Evolutionary conservation across 805 yeast species (phyloP).

Genomic region (Cyberlindnera subsufficiens): DNA sequence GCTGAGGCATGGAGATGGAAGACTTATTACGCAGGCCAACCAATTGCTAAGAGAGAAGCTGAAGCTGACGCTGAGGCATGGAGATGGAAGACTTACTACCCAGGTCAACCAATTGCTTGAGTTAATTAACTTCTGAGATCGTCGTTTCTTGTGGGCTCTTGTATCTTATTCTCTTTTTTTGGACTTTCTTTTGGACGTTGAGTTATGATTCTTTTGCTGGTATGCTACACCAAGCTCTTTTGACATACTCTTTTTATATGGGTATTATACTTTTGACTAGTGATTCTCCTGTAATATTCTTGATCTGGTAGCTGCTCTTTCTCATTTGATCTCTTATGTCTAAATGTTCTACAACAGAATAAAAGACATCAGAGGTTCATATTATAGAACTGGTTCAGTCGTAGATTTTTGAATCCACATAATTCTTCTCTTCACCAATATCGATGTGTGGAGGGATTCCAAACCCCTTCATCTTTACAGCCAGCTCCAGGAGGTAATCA

Average conservation of each 20-base stretch:
- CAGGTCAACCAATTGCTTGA: conserved; percentile 9
- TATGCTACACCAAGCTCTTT: background rate
- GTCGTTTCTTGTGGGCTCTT: background rate
- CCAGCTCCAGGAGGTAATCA: conserved; percentile 81
- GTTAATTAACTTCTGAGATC: too few relatives aligned
- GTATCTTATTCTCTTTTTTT: background rate
- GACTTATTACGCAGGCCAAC: conserved; percentile 8
- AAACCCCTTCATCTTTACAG: conserved; percentile 70
- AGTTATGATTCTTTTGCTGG: background rate
- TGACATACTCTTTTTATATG: background rate
- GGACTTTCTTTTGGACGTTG: background rate
- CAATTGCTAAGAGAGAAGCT: conserved; percentile 18
- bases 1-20: conserved; percentile 18
- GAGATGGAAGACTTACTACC: conserved; percentile 13
- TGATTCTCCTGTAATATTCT: background rate
- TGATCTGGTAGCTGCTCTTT: background rate
- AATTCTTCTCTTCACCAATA: conserved; percentile 28
- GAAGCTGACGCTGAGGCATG: conserved; percentile 20
- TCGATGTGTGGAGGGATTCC: conserved; percentile 50
- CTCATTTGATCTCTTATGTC: background rate
- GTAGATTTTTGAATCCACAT: conserved; percentile 18
- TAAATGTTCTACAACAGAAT: too few relatives aligned
- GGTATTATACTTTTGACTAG: background rate
- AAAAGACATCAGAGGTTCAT: too few relatives aligned
- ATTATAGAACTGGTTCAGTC: conserved; percentile 5